Percentiles rank a stretch among this genome's conserved stretches.
These are phyloP conservation scores for Thinopyrum obtusiflorum DNA, from an alignment of 202 grass and related monocot genomes.

Conservation along the genomic window DNA sequence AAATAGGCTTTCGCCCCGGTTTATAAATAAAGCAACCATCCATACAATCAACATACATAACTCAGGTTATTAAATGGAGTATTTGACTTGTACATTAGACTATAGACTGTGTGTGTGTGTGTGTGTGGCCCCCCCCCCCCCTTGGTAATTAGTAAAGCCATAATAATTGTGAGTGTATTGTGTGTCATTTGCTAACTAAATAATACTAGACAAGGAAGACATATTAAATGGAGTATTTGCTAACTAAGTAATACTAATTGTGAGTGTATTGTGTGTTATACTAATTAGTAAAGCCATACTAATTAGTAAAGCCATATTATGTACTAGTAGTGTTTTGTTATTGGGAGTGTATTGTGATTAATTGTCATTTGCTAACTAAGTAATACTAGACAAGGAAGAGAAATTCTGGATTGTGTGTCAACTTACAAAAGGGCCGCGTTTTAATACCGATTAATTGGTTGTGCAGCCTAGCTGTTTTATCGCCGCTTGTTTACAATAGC, in stretches of 20 bases:
- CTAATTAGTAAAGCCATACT: no score
- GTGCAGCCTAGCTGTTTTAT: not conserved
- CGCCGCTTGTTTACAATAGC: not conserved
- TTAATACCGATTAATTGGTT: not conserved
- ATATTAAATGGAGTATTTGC: no score
- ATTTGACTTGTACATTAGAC: slow-evolving; percentile 7
- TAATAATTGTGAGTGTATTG: not conserved
- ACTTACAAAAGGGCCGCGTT: not conserved
- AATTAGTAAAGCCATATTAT: no score
- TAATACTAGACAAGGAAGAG: not conserved
- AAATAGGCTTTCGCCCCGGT: no score
- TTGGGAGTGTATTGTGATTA: not conserved
- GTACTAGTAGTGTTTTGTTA: not conserved
- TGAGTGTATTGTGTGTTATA: no score
- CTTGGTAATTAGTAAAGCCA: not conserved
- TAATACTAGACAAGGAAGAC: no score
- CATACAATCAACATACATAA: not conserved
- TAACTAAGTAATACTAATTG: no score
- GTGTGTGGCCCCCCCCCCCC: no score
- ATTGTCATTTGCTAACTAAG: not conserved
- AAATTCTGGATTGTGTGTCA: not conserved
- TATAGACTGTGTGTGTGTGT: not conserved
- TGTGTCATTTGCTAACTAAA: no score
- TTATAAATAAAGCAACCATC: no score
- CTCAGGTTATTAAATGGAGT: slow-evolving; percentile 11